These are phyloP conservation scores for Penicillium paneum DNA, from an alignment of 2,329 filamentous ascomycete species.

Conservation along the genomic window DNA sequence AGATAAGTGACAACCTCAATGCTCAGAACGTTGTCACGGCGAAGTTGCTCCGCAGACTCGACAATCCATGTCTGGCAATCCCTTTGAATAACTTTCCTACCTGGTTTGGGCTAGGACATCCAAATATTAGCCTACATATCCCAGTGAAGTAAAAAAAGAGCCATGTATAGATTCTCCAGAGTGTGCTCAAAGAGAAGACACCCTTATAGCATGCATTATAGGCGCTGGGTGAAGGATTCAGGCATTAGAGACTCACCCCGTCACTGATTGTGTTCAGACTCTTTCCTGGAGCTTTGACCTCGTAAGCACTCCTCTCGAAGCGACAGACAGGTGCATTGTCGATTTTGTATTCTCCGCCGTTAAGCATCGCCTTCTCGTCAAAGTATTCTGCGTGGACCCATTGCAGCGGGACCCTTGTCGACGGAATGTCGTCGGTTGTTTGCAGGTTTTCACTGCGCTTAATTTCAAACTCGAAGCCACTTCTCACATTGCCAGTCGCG, in stretches of 20 bases:
- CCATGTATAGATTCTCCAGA: too few relatives aligned
- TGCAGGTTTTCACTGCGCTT: conserved; percentile 29
- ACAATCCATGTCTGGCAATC: conserved; percentile 41
- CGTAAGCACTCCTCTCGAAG: conserved; percentile 26
- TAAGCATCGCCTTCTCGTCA: conserved; percentile 27
- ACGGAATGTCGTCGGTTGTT: conserved; percentile 12
- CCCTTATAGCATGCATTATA: background rate
- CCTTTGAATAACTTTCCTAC: conserved; percentile 26
- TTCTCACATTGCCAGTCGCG: conserved; percentile 31
- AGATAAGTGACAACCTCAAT: conserved; percentile 25
- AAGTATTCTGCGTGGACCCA: conserved; percentile 28
- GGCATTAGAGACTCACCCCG: background rate
- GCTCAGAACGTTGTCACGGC: conserved; percentile 27
- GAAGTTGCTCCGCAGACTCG: conserved; percentile 33
- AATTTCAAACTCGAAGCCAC: conserved; percentile 32
- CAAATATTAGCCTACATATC: background rate
- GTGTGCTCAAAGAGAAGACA: background rate
- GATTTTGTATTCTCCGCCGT: conserved; percentile 17
- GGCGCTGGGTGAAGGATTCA: background rate
- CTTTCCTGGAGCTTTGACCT: conserved; percentile 6
- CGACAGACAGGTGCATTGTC: conserved; percentile 24
- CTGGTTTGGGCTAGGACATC: background rate
- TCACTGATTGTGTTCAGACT: conserved; percentile 3
- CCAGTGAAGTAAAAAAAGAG: too few relatives aligned
- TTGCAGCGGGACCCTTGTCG: conserved; percentile 28